Evolutionary conservation across 1,139 yeast genomes (phyloP).

Genomic region (Yamadazyma sp.): DNA sequence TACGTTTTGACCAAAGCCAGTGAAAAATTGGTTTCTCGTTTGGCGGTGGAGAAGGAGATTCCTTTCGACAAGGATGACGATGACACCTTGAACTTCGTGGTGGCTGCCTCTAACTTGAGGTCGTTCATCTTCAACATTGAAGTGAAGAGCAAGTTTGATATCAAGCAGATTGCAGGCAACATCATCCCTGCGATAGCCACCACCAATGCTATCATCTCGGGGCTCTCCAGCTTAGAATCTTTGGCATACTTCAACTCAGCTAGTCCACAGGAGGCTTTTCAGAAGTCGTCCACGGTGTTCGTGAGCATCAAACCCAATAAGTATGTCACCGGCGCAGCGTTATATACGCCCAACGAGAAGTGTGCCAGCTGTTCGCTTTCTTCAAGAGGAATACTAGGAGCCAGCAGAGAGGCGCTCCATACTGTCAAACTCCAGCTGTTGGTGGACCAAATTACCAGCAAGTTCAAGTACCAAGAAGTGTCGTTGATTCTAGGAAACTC

Average conservation of each 20-base stretch:
- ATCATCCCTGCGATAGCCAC: conserved; percentile 99
- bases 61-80: conserved; percentile 93
- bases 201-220: conserved; percentile 93
- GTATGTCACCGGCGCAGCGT: conserved; percentile 62
- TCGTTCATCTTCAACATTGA: conserved; percentile 73
- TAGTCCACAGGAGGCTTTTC: conserved; percentile 17
- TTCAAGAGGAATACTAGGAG: conserved; percentile 42
- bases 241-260: conserved; percentile 48
- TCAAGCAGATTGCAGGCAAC: conserved; percentile 94
- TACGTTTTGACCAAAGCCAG: conserved; percentile 57
- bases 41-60: conserved; percentile 46
- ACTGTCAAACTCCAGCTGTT: conserved; percentile 35
- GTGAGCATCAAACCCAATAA: conserved; percentile 69
- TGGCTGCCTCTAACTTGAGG: conserved; percentile 83
- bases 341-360: conserved; percentile 59
- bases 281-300: conserved; percentile 53
- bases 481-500: conserved; percentile 61
- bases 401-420: conserved; percentile 17
- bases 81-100: conserved; percentile 85
- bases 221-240: conserved; percentile 76
- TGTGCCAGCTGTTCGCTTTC: conserved; percentile 77
- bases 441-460: conserved; percentile 43
- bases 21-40: conserved; percentile 50
- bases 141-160: conserved; percentile 75
- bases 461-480: conserved; percentile 63